Percentiles rank a stretch among this genome's conserved stretches.
phyloP scores from a whole-genome alignment of 176 grass and related monocot species.

The Cocos nucifera region DNA sequence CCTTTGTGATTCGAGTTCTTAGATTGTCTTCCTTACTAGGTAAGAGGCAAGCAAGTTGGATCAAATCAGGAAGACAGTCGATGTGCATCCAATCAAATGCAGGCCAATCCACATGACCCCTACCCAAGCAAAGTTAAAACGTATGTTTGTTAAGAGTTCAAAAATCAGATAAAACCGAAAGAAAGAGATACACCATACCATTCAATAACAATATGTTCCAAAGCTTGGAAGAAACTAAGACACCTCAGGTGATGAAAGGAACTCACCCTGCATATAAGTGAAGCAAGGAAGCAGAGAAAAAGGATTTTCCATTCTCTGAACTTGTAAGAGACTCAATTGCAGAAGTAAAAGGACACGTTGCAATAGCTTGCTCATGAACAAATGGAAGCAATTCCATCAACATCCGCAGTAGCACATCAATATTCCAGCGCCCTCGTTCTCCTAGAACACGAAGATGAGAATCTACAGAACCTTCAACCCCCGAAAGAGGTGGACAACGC shows the following conservation, averaged over 20 bases:
- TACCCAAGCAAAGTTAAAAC: slow-evolving; percentile 20
- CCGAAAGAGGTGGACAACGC: slow-evolving; percentile 82
- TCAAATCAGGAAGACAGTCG: slow-evolving; percentile 83
- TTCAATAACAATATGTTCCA: too few relatives aligned
- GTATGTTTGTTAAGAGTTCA: too few relatives aligned
- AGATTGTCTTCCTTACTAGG: slow-evolving; percentile 79
- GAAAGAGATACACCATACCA: too few relatives aligned
- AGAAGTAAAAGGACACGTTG: slow-evolving; percentile 56
- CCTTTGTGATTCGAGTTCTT: slow-evolving; percentile 71
- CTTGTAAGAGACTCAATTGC: slow-evolving; percentile 23
- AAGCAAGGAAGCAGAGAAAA: slow-evolving; percentile 57
- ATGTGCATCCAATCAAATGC: slow-evolving; percentile 98
- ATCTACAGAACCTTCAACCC: slow-evolving; percentile 86
- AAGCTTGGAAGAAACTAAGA: too few relatives aligned
- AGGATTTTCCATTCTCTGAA: slow-evolving; percentile 36
- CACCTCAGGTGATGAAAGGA: slow-evolving; percentile 15
- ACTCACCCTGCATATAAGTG: slow-evolving; percentile 69
- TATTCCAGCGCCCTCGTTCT: slow-evolving; percentile 88
- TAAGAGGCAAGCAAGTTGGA: slow-evolving; percentile 79
- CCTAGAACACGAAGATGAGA: slow-evolving; percentile 77
- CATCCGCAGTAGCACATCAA: slow-evolving; percentile 80
- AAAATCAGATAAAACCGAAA: too few relatives aligned
- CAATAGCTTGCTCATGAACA: slow-evolving; percentile 66
- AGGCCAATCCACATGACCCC: slow-evolving; percentile 71
- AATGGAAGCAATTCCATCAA: slow-evolving; percentile 75